A percentile compares a stretch with the other conserved stretches of the same genome.
These are phyloP conservation scores for Lupinus albus DNA, from an alignment of 306 rosid species.

Conservation along the genomic window DNA sequence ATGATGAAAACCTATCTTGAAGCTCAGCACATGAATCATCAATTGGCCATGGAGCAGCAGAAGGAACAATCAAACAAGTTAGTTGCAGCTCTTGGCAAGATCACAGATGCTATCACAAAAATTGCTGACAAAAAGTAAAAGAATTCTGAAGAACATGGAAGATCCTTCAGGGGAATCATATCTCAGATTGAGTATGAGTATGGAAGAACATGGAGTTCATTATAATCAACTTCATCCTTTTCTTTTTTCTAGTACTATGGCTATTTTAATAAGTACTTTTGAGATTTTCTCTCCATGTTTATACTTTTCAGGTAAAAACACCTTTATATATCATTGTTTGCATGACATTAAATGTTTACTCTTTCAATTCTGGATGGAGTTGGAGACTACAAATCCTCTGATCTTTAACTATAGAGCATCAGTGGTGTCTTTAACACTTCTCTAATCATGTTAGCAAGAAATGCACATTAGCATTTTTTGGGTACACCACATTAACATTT, in stretches of 20 bases:
- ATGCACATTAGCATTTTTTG: not conserved
- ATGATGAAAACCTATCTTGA: conserved; percentile 51
- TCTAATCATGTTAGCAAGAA: not conserved
- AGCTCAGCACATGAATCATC: conserved; percentile 46
- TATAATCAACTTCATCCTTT: not conserved
- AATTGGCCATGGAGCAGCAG: conserved; percentile 59
- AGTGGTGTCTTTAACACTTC: not conserved
- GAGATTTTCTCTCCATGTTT: not conserved
- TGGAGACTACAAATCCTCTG: conserved; percentile 13
- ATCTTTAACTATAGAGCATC: not conserved
- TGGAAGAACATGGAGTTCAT: too few relatives aligned
- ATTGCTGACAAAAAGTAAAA: conserved; percentile 60
- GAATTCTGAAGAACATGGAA: conserved; percentile 29
- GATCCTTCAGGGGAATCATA: conserved; percentile 3
- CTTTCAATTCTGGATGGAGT: conserved; percentile 25
- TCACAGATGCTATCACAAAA: conserved; percentile 56
- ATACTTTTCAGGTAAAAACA: conserved; percentile 1
- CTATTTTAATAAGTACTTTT: conserved; percentile 4
- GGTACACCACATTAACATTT: conserved; percentile 7
- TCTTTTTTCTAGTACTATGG: not conserved
- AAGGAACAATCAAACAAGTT: conserved; percentile 51
- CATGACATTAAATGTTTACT: conserved; percentile 34
- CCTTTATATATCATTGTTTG: not conserved
- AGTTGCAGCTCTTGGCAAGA: conserved; percentile 52
- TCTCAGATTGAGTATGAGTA: not conserved